phyloP scores from a whole-genome alignment of 306 rosid species.

The Cucurbita ficifolia region DNA sequence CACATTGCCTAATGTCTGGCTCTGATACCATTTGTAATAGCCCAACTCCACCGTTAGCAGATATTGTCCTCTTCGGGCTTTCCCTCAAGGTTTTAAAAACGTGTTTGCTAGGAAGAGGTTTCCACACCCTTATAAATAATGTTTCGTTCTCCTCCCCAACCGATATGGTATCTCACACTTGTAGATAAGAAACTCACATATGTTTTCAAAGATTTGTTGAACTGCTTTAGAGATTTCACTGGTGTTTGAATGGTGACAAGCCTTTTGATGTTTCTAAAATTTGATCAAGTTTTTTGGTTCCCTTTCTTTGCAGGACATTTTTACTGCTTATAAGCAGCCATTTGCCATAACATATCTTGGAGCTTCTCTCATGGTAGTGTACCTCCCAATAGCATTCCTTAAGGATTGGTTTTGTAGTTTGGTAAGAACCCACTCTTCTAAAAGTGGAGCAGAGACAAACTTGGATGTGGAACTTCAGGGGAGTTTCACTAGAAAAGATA shows the following conservation, averaged over 20 bases:
- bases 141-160: too few species aligned
- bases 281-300: slow-evolving; percentile 2
- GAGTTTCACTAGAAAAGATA: slow-evolving; percentile 40
- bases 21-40: too few species aligned
- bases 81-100: too few species aligned
- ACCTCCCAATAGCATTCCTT: slow-evolving; percentile 81
- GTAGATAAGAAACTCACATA: not conserved
- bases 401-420: slow-evolving; percentile 76
- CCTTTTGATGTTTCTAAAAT: not conserved
- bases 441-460: slow-evolving; percentile 37
- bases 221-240: not conserved
- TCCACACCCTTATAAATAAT: too few species aligned
- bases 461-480: slow-evolving; percentile 44
- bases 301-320: slow-evolving; percentile 50
- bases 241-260: not conserved
- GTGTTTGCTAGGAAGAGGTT: too few species aligned
- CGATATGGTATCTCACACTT: not conserved
- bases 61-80: too few species aligned
- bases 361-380: slow-evolving; percentile 97
- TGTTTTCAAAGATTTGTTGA: not conserved
- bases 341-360: slow-evolving; percentile 96
- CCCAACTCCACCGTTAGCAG: too few species aligned
- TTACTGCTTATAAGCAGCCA: slow-evolving; percentile 78
- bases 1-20: too few species aligned
- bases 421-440: slow-evolving; percentile 43